Conservation (phyloP, 2,329 filamentous ascomycete genomes). For the Colletotrichum viniferum region DNA sequence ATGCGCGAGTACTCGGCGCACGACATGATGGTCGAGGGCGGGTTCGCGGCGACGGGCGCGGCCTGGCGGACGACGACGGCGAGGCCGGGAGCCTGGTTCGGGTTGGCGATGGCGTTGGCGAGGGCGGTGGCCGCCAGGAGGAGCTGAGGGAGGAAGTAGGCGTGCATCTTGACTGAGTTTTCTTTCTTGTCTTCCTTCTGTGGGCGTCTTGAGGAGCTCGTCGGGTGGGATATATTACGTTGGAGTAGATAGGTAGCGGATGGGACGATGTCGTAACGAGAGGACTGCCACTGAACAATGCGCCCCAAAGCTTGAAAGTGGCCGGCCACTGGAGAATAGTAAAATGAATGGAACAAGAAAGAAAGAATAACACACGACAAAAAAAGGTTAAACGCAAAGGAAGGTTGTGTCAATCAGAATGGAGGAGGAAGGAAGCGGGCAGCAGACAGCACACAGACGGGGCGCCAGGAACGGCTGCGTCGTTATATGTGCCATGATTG, state of each 20-base stretch:
- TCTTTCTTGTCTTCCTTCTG: neutral
- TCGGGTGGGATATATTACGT: neutral
- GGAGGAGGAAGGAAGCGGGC: neutral
- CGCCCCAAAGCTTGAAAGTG: slow-evolving; percentile 10
- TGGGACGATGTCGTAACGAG: neutral
- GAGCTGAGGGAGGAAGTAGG: slow-evolving; percentile 10
- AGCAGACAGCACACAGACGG: neutral
- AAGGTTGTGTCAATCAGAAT: neutral
- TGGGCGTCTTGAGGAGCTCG: neutral
- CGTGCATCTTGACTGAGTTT: neutral
- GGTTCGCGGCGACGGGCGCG: neutral
- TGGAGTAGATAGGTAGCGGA: neutral
- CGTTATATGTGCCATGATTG: slow-evolving; percentile 8
- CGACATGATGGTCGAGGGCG: neutral
- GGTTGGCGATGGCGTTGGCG: neutral
- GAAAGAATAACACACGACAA: neutral
- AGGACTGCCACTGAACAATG: neutral
- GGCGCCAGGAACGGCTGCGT: neutral
- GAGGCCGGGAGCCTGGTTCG: neutral
- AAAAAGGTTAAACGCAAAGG: neutral
- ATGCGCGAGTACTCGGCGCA: slow-evolving; percentile 48
- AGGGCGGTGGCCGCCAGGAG: slow-evolving; percentile 15
- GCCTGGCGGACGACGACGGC: slow-evolving; percentile 20
- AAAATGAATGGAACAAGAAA: neutral
- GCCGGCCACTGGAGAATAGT: slow-evolving; percentile 18